A percentile compares a stretch with the other conserved stretches of the same genome.
These are phyloP conservation scores for Cadophora malorum DNA, from an alignment of 2,329 filamentous ascomycete genomes.

Conservation along the genomic window DNA sequence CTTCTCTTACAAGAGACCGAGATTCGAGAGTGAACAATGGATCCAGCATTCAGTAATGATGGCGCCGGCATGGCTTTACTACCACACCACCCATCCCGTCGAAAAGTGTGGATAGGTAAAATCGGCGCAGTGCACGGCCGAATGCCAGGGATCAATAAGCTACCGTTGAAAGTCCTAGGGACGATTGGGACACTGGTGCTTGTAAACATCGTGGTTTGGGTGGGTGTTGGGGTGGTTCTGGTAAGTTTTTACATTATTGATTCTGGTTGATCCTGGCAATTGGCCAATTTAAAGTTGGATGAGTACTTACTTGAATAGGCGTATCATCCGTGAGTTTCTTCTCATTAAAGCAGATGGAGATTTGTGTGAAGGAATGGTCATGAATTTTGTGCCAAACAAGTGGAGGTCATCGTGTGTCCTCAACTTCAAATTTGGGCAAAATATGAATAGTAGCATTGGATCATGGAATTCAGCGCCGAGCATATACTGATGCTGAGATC, in stretches of 20 bases:
- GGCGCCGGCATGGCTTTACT: constrained; percentile 1
- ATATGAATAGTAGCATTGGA: no score
- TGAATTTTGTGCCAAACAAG: not conserved
- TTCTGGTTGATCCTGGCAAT: not conserved
- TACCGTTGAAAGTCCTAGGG: constrained; percentile 12
- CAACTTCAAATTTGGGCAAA: not conserved
- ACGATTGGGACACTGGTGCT: constrained; percentile 17
- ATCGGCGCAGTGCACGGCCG: constrained; percentile 12
- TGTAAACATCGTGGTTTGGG: constrained; percentile 17
- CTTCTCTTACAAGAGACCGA: not conserved
- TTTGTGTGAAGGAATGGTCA: no score
- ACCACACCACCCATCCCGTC: constrained; percentile 2
- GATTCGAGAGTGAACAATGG: not conserved
- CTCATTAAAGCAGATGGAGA: not conserved
- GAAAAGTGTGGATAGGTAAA: constrained; percentile 12
- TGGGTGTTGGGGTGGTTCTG: constrained; percentile 12
- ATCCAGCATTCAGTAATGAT: not conserved
- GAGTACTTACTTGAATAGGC: constrained; percentile 10
- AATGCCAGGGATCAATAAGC: constrained; percentile 11
- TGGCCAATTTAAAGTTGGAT: not conserved
- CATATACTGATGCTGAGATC: not conserved
- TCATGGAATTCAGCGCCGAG: not conserved
- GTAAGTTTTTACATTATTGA: constrained; percentile 1
- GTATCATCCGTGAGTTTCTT: constrained; percentile 16
- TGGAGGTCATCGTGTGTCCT: not conserved